These are phyloP conservation scores for Arthromyces matolae DNA, from an alignment of 768 basidiomycete genomes.

Conservation along the genomic window DNA sequence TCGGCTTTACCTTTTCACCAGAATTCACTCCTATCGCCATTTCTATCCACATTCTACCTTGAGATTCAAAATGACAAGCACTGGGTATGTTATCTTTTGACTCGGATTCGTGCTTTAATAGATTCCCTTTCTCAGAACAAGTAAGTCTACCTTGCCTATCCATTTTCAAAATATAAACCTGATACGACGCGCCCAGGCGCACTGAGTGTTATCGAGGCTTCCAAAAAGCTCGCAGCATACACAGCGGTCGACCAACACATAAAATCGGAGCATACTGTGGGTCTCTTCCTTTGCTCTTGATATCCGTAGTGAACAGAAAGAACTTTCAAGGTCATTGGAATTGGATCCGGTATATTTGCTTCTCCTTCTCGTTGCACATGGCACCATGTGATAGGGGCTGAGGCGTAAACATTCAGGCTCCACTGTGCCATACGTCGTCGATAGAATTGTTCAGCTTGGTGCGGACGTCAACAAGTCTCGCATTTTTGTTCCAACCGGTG, in stretches of 20 bases:
- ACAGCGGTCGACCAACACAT: constrained; percentile 93
- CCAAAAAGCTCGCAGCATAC: constrained; percentile 89
- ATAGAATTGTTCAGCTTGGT: constrained; percentile 87
- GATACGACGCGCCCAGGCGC: too few relatives aligned
- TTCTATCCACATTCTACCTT: too few relatives aligned
- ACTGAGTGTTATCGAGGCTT: constrained; percentile 61
- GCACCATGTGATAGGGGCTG: too few relatives aligned
- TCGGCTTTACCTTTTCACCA: too few relatives aligned
- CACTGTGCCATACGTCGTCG: constrained; percentile 95
- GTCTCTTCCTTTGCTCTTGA: constrained; percentile 15
- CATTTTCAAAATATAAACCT: too few relatives aligned
- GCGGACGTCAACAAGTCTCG: constrained; percentile 68
- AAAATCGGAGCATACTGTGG: constrained; percentile 74
- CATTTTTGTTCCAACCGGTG: constrained; percentile 87
- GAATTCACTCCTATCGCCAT: too few relatives aligned
- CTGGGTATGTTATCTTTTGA: too few relatives aligned
- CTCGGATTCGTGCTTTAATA: too few relatives aligned
- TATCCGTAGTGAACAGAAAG: background rate
- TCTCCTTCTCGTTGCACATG: background rate
- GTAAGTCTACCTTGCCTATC: background rate
- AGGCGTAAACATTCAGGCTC: constrained; percentile 49
- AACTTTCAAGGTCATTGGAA: constrained; percentile 67
- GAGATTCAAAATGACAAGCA: too few relatives aligned
- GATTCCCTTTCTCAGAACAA: too few relatives aligned
- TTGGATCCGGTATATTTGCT: constrained; percentile 66